Percentiles rank a stretch among this genome's conserved stretches.
phyloP scores from a whole-genome alignment of 805 yeast species.

The Sugiyamaella floridensis region DNA sequence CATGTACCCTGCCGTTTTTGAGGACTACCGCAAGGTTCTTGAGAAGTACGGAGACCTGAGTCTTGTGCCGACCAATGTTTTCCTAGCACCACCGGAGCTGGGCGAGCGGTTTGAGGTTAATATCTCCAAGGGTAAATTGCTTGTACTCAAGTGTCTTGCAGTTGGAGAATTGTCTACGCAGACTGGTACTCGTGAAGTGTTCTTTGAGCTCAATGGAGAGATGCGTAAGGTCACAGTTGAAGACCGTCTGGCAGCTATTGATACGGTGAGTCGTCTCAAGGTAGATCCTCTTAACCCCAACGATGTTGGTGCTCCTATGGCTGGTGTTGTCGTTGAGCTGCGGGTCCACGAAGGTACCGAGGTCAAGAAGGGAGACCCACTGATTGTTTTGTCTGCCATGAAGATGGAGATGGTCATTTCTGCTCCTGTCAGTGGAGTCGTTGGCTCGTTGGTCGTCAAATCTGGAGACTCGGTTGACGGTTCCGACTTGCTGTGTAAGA shows the following conservation, averaged over 20 bases:
- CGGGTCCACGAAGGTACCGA: constrained; percentile 81
- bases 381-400: constrained; percentile 94
- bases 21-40: constrained; percentile 65
- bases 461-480: constrained; percentile 97
- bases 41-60: constrained; percentile 88
- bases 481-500: constrained; percentile 70
- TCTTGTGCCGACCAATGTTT: constrained; percentile 86
- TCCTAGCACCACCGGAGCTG: constrained; percentile 78
- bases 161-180: constrained; percentile 78
- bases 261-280: constrained; percentile 79
- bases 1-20: constrained; percentile 98
- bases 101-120: constrained; percentile 85
- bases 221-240: constrained; percentile 90
- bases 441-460: constrained; percentile 67
- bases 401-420: constrained; percentile 99
- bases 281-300: constrained; percentile 82
- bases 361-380: constrained; percentile 93
- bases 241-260: constrained; percentile 81
- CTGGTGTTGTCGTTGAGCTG: constrained; percentile 95
- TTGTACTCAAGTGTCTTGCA: constrained; percentile 87
- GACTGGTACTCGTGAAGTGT: constrained; percentile 91
- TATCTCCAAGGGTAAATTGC: constrained; percentile 90
- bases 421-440: constrained; percentile 82
- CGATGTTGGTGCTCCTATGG: constrained; percentile 98
- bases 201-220: constrained; percentile 97